These are phyloP conservation scores for Flueggea neowawraea DNA, from an alignment of 441 rosid species.

Conservation along the genomic window DNA sequence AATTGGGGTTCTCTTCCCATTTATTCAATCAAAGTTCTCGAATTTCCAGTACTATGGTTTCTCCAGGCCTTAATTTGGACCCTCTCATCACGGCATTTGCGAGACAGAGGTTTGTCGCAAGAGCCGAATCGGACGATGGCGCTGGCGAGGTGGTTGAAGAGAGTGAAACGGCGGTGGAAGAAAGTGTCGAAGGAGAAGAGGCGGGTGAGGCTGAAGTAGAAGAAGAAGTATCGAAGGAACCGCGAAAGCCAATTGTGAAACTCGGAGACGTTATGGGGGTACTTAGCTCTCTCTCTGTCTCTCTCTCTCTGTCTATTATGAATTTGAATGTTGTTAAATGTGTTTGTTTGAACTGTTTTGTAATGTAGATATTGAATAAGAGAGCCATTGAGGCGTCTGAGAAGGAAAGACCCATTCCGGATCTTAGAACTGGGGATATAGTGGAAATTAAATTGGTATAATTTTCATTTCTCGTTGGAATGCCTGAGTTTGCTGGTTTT, in stretches of 20 bases:
- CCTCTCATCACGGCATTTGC: constrained; percentile 15
- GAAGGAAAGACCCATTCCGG: constrained; percentile 63
- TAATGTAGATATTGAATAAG: constrained; percentile 64
- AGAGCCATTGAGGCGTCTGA: constrained; percentile 67
- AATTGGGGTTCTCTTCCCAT: too few relatives aligned
- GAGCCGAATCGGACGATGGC: constrained; percentile 50
- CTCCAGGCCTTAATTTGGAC: too few relatives aligned
- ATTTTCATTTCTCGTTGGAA: not conserved
- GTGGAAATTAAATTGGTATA: constrained; percentile 70
- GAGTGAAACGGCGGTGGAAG: constrained; percentile 6
- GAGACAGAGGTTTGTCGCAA: constrained; percentile 41
- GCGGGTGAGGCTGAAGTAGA: constrained; percentile 27
- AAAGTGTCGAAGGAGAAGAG: constrained; percentile 22
- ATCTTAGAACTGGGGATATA: constrained; percentile 75
- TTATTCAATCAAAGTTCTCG: too few relatives aligned
- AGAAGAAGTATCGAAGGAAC: constrained; percentile 34
- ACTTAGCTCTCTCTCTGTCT: not conserved
- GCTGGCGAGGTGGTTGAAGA: constrained; percentile 37
- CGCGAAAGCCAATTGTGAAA: constrained; percentile 46
- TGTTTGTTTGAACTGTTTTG: not conserved
- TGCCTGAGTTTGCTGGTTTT: not conserved
- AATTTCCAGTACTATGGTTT: too few relatives aligned
- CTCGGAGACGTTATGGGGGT: constrained; percentile 95
- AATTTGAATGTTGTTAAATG: not conserved
- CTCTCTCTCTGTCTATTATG: not conserved